Base-by-base conservation (phyloP, 768 basidiomycete genomes). In the Phylloporus sp. region DNA sequence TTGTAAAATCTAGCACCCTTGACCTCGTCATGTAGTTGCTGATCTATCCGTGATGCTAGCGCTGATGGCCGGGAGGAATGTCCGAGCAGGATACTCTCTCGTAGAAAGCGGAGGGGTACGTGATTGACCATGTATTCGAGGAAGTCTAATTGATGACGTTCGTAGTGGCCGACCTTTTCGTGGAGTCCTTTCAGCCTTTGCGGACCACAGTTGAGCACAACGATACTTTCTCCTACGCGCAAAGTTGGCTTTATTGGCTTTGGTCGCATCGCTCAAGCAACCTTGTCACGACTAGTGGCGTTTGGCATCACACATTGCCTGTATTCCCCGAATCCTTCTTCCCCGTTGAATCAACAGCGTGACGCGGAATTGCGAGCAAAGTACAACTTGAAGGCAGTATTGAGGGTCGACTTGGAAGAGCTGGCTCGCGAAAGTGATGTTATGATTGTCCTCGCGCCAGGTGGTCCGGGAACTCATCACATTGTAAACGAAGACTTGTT, bases 221-320 rank as follows among this genome's bases (percentile, higher is more conserved):
- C 75, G 2, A 46, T 59, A 2, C 56, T 71, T 14, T 70, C 77
- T 7, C 74, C 74, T 3, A 75, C 62, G 8, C 80, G 84, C 34
- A 94, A 84, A 1, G 80, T 84, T 3, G 93, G 91, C 1, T 96
- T 98, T 70, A 73, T 98, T 26, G 96, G 96, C 11, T 97, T 98
- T 56, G 95, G 95, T 6, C 81, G 95, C 21, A 98, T 98, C 56
- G 82, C 92, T 0, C 90, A 93, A 57, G 85, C 85, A 18, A 87
- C 86, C 0, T 77, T 95, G 33, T 66, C 76, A 2, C 82, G 95
- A 4, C 77, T 97, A 29, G 68, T 87, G 9, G 81, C 88, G 1
- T 97, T 97, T 61, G 91, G 86, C 21, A 74, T 90, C 58, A 85
- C 80, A 0, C 71, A 79, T 55, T 83, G 81, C 53, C 53, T 94